Evolutionary conservation across 352 stramenopile species (phyloP).

Genomic region (Phytophthora boehmeriae): DNA sequence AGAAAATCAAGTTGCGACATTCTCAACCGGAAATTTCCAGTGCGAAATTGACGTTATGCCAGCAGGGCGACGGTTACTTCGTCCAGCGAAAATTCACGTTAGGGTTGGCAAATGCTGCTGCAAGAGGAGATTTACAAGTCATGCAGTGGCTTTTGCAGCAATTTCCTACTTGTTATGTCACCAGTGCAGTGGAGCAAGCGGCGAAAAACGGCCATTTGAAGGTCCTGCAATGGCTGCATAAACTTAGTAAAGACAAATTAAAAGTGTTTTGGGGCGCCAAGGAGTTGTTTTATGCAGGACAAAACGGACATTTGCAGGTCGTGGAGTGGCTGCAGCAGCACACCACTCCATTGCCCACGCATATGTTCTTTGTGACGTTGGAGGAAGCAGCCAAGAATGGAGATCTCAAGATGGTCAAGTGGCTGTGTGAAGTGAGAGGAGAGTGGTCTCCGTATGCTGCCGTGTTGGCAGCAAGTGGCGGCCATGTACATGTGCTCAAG

Average conservation of each 20-base stretch:
- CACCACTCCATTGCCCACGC: conserved; percentile 37
- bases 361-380: conserved; percentile 49
- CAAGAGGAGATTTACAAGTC: conserved; percentile 32
- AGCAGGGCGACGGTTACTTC: conserved; percentile 30
- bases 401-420: conserved; percentile 38
- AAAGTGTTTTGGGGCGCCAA: conserved; percentile 41
- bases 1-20: conserved; percentile 9
- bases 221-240: conserved; percentile 41
- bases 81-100: conserved; percentile 34
- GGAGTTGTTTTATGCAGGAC: conserved; percentile 45
- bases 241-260: conserved; percentile 7
- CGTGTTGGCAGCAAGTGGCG: conserved; percentile 35
- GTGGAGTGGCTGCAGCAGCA: conserved; percentile 46
- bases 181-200: conserved; percentile 35
- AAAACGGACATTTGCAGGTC: conserved; percentile 33
- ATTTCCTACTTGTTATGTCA: conserved; percentile 40
- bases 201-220: conserved; percentile 36
- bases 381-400: conserved; percentile 40
- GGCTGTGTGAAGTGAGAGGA: conserved; percentile 35
- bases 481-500: conserved; percentile 39
- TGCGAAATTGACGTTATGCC: conserved; percentile 7
- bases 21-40: neutral
- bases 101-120: conserved; percentile 32
- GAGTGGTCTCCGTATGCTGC: conserved; percentile 40
- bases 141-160: conserved; percentile 33